Conservation (phyloP, 1,284 basidiomycete genomes). For the Neonothopanus nambi region DNA sequence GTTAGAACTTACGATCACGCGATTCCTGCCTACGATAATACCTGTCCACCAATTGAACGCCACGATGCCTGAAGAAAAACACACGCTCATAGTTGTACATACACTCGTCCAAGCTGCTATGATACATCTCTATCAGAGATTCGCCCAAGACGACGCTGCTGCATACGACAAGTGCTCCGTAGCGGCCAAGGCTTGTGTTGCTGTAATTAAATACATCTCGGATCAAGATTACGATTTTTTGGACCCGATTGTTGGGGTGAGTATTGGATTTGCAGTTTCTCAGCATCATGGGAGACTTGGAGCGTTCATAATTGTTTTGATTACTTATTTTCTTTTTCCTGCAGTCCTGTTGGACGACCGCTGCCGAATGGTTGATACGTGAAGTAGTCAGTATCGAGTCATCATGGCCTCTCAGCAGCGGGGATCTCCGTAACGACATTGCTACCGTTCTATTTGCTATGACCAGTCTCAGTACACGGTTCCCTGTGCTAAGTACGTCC, state of each 20-base stretch:
- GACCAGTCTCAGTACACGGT: conserved; percentile 47
- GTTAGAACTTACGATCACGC: conserved; percentile 61
- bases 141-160: conserved; percentile 56
- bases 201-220: conserved; percentile 58
- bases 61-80: conserved; percentile 57
- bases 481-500: conserved; percentile 14
- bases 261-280: conserved; percentile 26
- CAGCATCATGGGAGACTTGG: background rate
- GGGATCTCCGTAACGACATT: conserved; percentile 61
- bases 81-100: conserved; percentile 58
- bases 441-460: conserved; percentile 61
- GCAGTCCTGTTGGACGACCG: conserved; percentile 71
- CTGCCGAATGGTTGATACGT: conserved; percentile 62
- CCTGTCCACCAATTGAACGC: conserved; percentile 65
- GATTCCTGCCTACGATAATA: conserved; percentile 61
- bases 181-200: conserved; percentile 57
- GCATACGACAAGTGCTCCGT: conserved; percentile 65
- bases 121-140: conserved; percentile 63
- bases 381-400: conserved; percentile 60
- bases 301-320: conserved; percentile 5
- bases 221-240: conserved; percentile 68
- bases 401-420: conserved; percentile 58
- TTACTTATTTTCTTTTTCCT: background rate
- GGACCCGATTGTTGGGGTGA: conserved; percentile 73
- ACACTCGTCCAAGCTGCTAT: conserved; percentile 68